phyloP scores from a whole-genome alignment of 2,329 filamentous ascomycete species.

The Penicillium sp. region DNA sequence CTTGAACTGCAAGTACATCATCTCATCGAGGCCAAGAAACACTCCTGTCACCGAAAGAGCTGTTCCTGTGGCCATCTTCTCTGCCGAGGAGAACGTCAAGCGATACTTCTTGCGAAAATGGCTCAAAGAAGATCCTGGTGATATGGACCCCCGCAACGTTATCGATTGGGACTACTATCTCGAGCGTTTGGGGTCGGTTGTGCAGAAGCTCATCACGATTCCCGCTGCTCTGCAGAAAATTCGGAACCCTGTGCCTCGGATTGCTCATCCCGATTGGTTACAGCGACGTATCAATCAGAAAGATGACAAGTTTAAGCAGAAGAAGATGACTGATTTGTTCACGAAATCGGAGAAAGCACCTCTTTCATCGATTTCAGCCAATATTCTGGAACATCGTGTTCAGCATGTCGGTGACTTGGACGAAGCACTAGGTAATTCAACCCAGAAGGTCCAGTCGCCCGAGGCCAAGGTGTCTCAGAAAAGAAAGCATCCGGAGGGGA shows the following conservation, averaged over 20 bases:
- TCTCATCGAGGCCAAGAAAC: conserved; percentile 80
- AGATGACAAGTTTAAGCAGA: conserved; percentile 97
- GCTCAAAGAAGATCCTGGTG: conserved; percentile 86
- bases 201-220: conserved; percentile 98
- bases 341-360: conserved; percentile 61
- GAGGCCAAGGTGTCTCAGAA: conserved; percentile 62
- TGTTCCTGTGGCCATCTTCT: conserved; percentile 95
- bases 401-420: conserved; percentile 68
- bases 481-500: conserved; percentile 70
- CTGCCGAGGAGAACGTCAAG: conserved; percentile 85
- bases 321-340: conserved; percentile 96
- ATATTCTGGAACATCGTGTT: conserved; percentile 58
- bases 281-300: conserved; percentile 91
- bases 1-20: conserved; percentile 99
- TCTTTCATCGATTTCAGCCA: conserved; percentile 70
- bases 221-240: conserved; percentile 94
- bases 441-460: conserved; percentile 66
- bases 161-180: conserved; percentile 98
- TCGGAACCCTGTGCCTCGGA: conserved; percentile 87
- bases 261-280: conserved; percentile 95
- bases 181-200: conserved; percentile 92
- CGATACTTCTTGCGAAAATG: conserved; percentile 89
- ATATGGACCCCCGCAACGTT: conserved; percentile 85
- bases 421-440: conserved; percentile 66
- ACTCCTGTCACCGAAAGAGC: conserved; percentile 94